Percentiles rank a stretch among this genome's conserved stretches.
phyloP scores from a whole-genome alignment of 257 asterid species.

The Plantago ovata region DNA sequence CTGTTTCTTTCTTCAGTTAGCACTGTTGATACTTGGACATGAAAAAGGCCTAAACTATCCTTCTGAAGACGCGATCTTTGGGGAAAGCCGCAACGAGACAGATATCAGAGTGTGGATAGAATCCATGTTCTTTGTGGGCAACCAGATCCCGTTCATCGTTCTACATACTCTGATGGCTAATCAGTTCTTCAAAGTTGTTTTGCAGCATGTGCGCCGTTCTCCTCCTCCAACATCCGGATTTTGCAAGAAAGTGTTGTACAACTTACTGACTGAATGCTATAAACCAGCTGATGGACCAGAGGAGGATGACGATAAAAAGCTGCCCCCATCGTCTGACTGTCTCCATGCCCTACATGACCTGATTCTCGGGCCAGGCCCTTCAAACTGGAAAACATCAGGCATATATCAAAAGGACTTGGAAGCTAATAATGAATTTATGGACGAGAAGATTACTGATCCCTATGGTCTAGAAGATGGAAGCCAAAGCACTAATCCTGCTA shows the following conservation, averaged over 20 bases:
- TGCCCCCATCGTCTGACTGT: neutral
- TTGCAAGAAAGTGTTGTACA: neutral
- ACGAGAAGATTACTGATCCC: too few relatives aligned
- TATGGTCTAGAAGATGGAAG: neutral
- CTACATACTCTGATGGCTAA: conserved; percentile 15
- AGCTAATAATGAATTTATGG: neutral
- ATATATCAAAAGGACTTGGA: neutral
- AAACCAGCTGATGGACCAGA: neutral
- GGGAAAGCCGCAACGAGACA: neutral
- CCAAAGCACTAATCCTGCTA: too few relatives aligned
- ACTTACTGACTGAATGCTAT: neutral
- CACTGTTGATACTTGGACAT: conserved; percentile 9
- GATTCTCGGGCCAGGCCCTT: neutral
- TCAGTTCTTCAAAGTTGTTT: neutral
- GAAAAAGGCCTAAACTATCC: neutral
- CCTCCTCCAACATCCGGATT: neutral
- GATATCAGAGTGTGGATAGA: conserved; percentile 11
- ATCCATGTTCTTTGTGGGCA: conserved; percentile 22
- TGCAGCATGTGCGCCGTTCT: neutral
- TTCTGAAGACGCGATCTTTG: neutral
- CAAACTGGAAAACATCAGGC: neutral
- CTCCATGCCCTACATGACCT: conserved; percentile 7
- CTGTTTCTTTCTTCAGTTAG: conserved; percentile 24
- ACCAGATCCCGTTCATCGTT: conserved; percentile 24
- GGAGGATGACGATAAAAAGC: neutral